Percentiles rank a stretch among this genome's conserved stretches.
Conservation (phyloP, 2,329 filamentous ascomycete species). For the Talaromyces piceae region DNA sequence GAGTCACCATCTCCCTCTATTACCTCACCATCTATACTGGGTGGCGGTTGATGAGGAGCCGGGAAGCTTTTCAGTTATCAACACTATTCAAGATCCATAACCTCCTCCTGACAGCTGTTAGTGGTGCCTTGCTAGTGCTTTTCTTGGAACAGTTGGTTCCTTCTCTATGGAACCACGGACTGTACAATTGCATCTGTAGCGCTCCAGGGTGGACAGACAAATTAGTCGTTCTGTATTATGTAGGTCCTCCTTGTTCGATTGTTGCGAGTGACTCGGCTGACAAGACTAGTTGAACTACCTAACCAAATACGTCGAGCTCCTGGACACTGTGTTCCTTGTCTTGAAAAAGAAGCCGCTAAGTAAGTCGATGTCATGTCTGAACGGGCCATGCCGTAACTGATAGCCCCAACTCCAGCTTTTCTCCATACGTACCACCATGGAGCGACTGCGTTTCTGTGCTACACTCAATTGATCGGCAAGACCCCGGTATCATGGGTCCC, state of each 20-base stretch:
- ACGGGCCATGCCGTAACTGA: not conserved
- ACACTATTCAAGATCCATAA: conserved; percentile 84
- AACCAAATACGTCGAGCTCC: conserved; percentile 85
- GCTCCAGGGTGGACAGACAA: conserved; percentile 82
- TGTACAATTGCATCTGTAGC: conserved; percentile 74
- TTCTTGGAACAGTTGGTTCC: conserved; percentile 81
- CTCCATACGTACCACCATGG: conserved; percentile 96
- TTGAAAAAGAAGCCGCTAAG: conserved; percentile 93
- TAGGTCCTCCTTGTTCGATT: conserved; percentile 42
- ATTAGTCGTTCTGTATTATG: conserved; percentile 84
- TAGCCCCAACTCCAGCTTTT: conserved; percentile 49
- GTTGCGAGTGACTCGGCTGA: not conserved
- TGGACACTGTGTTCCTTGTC: conserved; percentile 89
- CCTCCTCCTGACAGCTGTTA: conserved; percentile 77
- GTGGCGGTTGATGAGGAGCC: conserved; percentile 75
- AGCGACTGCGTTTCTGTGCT: conserved; percentile 85
- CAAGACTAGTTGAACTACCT: conserved; percentile 74
- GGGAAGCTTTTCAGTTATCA: conserved; percentile 73
- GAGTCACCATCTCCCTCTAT: conserved; percentile 66
- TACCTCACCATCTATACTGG: conserved; percentile 85
- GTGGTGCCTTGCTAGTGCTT: conserved; percentile 63
- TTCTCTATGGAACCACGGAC: conserved; percentile 66
- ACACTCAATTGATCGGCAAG: conserved; percentile 79
- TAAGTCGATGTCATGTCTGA: not conserved
- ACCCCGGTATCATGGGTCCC: conserved; percentile 87